Evolutionary conservation across 805 yeast species (phyloP), one percentile per base, ranked within the genome.

Genomic region (Metschnikowia colocasiae): DNA sequence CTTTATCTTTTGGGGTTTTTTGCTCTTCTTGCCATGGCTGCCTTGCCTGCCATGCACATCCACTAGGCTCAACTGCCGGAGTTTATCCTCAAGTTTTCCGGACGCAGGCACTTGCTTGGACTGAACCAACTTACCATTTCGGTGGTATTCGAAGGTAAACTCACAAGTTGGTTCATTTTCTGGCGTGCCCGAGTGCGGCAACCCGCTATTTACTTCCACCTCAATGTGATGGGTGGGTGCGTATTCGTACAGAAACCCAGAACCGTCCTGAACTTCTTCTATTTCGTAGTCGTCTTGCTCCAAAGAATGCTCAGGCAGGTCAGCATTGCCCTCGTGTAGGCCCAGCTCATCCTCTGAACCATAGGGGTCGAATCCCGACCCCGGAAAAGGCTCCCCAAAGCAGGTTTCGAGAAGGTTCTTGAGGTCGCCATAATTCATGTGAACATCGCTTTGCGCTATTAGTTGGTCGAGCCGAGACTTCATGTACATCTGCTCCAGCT

Each of bases 111-210:
- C 37, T 22, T 40, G 43, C 29, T 31, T 40, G 16, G 43, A 31
- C 36, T 31, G 37, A 7, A 70, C 62, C 32, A 72, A 50, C 50
- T 67, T 68, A 3, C 76, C 76, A 20, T 64, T 64, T 32, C 59
- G 60, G 49, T 71, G 74, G 51, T 72, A 72, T 49, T 72, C 77
- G 52, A 72, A 72, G 6, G 76, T 72, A 47, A 72, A 70, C 49
- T 72, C 75, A 52, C 75, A 72, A 16, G 73, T 67, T 2, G 74
- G 74, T 13, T 71, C 75, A 29, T 65, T 62, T 3, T 62, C 50
- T 15, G 35, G 45, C 18, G 32, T 65, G 48, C 63, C 69, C 8
- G 59, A 61, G 35, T 72, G 64, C 20, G 62, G 64, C 1, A 70
- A 64, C 3, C 63, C 61, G 12, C 68, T 58, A 45, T 69, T 69